A percentile compares a stretch with the other conserved stretches of the same genome.
These are phyloP conservation scores for Lactarius akahatsu DNA, from an alignment of 768 basidiomycete genomes.

Conservation along the genomic window DNA sequence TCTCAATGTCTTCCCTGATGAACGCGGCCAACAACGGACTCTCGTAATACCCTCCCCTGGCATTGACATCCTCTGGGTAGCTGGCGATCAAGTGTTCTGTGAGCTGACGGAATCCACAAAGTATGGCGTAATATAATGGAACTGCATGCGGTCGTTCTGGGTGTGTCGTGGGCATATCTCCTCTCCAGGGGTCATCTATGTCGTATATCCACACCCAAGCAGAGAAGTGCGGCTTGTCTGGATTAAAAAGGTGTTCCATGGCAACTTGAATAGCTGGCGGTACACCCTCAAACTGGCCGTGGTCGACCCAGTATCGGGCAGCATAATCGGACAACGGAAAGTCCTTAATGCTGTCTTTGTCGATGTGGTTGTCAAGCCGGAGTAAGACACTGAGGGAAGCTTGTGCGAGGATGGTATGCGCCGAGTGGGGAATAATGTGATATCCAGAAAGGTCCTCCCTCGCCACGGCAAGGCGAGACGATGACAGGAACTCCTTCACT, in stretches of 20 bases:
- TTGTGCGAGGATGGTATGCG: slow-evolving; percentile 3
- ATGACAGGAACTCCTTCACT: slow-evolving; percentile 15
- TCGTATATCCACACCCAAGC: slow-evolving; percentile 12
- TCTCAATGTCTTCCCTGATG: neutral
- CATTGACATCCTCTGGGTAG: neutral
- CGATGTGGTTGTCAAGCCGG: neutral
- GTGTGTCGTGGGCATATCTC: neutral
- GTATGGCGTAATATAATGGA: slow-evolving; percentile 5
- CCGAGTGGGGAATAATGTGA: neutral
- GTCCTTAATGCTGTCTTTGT: neutral
- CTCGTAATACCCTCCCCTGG: neutral
- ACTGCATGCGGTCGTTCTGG: neutral
- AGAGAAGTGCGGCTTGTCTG: neutral
- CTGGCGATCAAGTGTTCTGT: slow-evolving; percentile 2
- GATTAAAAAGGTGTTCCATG: slow-evolving; percentile 9
- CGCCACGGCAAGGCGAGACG: neutral
- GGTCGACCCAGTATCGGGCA: neutral
- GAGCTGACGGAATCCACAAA: neutral
- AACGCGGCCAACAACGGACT: neutral
- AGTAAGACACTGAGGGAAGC: neutral
- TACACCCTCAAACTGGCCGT: neutral
- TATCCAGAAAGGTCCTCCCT: slow-evolving; percentile 1
- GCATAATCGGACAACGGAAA: slow-evolving; percentile 7
- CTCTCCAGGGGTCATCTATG: neutral
- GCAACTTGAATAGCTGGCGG: neutral